phyloP scores from a whole-genome alignment of 2,329 filamentous ascomycete species.

The Cladosporium sp. region DNA sequence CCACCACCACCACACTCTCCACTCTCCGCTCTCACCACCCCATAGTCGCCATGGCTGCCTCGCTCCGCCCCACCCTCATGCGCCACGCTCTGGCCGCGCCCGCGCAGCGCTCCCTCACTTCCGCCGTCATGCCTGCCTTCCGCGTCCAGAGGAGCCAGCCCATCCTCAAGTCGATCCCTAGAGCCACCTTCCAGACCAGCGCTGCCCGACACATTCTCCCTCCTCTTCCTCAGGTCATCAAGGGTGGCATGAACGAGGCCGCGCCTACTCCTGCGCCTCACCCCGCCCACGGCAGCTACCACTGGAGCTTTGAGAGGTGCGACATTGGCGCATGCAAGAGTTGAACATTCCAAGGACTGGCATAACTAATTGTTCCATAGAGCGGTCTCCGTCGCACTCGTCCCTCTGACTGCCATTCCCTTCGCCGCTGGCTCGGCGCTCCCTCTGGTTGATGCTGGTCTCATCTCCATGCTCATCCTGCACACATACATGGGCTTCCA shows the following conservation, averaged over 20 bases:
- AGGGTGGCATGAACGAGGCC: slow-evolving; percentile 76
- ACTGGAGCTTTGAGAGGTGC: slow-evolving; percentile 91
- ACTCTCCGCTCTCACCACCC: slow-evolving; percentile 26
- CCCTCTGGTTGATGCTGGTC: slow-evolving; percentile 80
- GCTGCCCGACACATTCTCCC: slow-evolving; percentile 75
- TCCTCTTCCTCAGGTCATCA: slow-evolving; percentile 65
- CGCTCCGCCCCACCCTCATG: slow-evolving; percentile 53
- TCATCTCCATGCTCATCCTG: slow-evolving; percentile 80
- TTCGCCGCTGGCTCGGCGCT: slow-evolving; percentile 92
- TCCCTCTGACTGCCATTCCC: slow-evolving; percentile 85
- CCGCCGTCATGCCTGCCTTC: slow-evolving; percentile 40
- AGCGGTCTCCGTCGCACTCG: slow-evolving; percentile 70
- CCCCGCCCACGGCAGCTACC: slow-evolving; percentile 89
- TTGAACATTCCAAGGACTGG: neutral
- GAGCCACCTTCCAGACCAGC: slow-evolving; percentile 85
- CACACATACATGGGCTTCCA: slow-evolving; percentile 97
- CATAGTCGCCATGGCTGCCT: slow-evolving; percentile 52
- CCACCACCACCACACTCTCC: neutral
- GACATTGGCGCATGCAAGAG: slow-evolving; percentile 16
- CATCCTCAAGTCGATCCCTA: slow-evolving; percentile 46
- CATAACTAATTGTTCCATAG: slow-evolving; percentile 13
- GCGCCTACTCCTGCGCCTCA: slow-evolving; percentile 70
- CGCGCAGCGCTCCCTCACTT: slow-evolving; percentile 43
- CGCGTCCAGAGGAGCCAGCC: slow-evolving; percentile 36
- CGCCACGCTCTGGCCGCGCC: slow-evolving; percentile 48